phyloP scores from a whole-genome alignment of 192 early-diverging fungal genomes.

The Cladochytrium replicatum region DNA sequence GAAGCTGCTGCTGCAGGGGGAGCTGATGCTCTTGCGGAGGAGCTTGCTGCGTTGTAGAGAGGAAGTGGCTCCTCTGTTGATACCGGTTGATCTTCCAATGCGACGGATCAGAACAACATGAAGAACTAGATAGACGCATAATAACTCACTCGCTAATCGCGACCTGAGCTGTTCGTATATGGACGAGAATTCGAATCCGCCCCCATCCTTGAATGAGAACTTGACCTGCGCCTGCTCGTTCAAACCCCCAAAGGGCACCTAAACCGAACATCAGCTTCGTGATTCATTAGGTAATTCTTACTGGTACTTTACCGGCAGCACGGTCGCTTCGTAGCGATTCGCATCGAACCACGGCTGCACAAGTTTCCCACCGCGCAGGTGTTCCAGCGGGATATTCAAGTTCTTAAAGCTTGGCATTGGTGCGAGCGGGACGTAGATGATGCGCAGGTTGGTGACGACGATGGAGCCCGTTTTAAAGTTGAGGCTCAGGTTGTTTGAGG shows the following conservation, averaged over 20 bases:
- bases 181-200: constrained; percentile 42
- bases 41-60: no score
- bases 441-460: constrained; percentile 13
- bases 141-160: constrained; percentile 5
- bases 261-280: background rate
- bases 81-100: no score
- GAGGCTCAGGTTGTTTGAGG: constrained; percentile 15
- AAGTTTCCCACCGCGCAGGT: constrained; percentile 25
- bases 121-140: no score
- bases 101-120: no score
- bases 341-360: constrained; percentile 48
- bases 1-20: no score
- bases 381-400: constrained; percentile 13
- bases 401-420: constrained; percentile 1
- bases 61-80: no score
- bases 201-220: constrained; percentile 43
- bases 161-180: constrained; percentile 21
- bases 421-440: constrained; percentile 11
- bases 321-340: constrained; percentile 31
- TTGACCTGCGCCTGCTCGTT: constrained; percentile 24
- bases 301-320: constrained; percentile 25
- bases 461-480: constrained; percentile 4
- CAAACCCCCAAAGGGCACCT: constrained; percentile 38
- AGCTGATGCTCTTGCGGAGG: no score
- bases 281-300: background rate